phyloP scores from a whole-genome alignment of 306 rosid genomes.

The Ochetophila trinervis region DNA sequence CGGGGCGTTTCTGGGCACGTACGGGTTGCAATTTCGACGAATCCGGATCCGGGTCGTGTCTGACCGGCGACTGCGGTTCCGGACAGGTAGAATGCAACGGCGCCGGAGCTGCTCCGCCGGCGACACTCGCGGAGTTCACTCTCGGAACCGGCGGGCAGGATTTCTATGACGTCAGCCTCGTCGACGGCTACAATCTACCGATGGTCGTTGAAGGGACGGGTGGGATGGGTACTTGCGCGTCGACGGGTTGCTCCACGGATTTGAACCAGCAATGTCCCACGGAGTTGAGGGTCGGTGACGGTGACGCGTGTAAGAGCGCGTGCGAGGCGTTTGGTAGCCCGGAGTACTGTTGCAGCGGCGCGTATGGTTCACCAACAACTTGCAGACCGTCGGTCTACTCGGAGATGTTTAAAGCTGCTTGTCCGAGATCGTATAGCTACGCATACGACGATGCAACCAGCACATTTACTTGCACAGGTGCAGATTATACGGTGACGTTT shows the following conservation, averaged over 20 bases:
- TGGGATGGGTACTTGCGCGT: slow-evolving; percentile 71
- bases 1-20: slow-evolving; percentile 95
- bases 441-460: slow-evolving; percentile 59
- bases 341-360: slow-evolving; percentile 77
- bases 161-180: slow-evolving; percentile 92
- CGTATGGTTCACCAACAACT: slow-evolving; percentile 43
- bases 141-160: slow-evolving; percentile 85
- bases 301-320: slow-evolving; percentile 94
- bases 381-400: slow-evolving; percentile 59
- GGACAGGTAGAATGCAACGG: slow-evolving; percentile 77
- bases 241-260: slow-evolving; percentile 83
- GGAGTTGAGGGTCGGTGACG: slow-evolving; percentile 59
- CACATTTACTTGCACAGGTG: slow-evolving; percentile 56
- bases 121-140: slow-evolving; percentile 85
- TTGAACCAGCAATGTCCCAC: slow-evolving; percentile 76
- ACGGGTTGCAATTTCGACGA: slow-evolving; percentile 76
- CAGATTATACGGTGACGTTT: slow-evolving; percentile 59
- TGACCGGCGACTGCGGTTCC: slow-evolving; percentile 92
- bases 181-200: slow-evolving; percentile 86
- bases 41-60: slow-evolving; percentile 71
- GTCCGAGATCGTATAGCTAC: slow-evolving; percentile 59
- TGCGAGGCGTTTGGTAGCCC: slow-evolving; percentile 91
- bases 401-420: slow-evolving; percentile 59
- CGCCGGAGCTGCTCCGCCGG: slow-evolving; percentile 90
- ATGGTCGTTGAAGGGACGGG: slow-evolving; percentile 79